Base-by-base conservation (phyloP, 208 protist genomes). In the Wallacemonas sp. region DNA sequence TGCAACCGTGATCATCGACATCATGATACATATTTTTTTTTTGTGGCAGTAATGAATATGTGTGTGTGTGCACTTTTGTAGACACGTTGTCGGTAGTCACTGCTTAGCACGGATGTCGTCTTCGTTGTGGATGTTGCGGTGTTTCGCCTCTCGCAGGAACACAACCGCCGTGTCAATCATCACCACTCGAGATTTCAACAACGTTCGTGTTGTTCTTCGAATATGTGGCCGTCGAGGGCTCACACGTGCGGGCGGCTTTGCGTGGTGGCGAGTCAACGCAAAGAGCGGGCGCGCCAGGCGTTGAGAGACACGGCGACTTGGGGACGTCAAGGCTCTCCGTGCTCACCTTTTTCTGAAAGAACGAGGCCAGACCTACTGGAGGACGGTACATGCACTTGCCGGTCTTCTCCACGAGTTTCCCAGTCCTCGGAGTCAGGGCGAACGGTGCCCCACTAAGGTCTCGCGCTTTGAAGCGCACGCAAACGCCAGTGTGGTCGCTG, bases 401-500 rank as follows among this genome's bases (percentile, higher is more conserved):
- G 9, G 72, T 68, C 30, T 79, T 55, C 47, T 91, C 84, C 22
- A 70, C 42, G 21, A 91, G 24, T 70, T 82, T 83, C 0, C 64
- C 82, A 0, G 66, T 9, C 14, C 78, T 71, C 33, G 49, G 75
- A 26, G 21, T 19, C n/a, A 92, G 73, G 2, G 58, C 30, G 27
- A 79, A 47, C 22, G 42, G 22, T 42, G 0, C 31, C 24, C 22
- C 21, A 14, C 31, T 33, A 1, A 33, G 11, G 17, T 19, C 42
- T 8, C 59, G 55, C 17, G 63, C 59, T 19, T 76, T 28, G 34
- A 91, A 77, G 26, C 73, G 66, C 39, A 90, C 60, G 49, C 80
- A 79, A 0, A 97, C 86, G 5, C 86, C 90, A 55, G 90, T 84
- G 73, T 97, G 93, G 66, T 97, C 93, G 68, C 90, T 96, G 62